Percentiles rank a stretch among this genome's conserved stretches.
Evolutionary conservation across 495 filamentous ascomycete genomes (phyloP).

Genomic region (Penicillium flavigenum): DNA sequence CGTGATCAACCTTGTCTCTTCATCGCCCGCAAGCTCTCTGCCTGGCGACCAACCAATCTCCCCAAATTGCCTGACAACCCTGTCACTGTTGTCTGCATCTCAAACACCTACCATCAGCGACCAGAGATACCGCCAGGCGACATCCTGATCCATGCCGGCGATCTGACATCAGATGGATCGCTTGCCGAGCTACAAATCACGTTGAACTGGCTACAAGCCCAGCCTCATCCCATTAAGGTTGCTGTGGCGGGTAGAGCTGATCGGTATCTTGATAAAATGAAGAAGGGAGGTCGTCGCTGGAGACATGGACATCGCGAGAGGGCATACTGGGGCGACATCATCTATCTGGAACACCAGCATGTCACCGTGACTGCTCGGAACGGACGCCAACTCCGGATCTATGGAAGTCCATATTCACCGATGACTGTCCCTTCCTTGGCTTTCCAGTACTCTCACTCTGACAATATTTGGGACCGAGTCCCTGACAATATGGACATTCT

Average conservation of each 20-base stretch:
- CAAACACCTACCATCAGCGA: background rate
- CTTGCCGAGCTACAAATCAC: background rate
- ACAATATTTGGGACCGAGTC: background rate
- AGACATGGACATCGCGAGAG: background rate
- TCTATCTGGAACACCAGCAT: background rate
- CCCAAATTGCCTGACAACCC: background rate
- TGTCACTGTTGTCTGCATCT: background rate
- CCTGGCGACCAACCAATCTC: background rate
- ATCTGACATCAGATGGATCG: background rate
- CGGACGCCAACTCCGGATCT: background rate
- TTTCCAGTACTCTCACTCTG: background rate
- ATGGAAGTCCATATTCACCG: background rate
- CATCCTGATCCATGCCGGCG: slow-evolving; percentile 3
- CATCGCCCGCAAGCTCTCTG: slow-evolving; percentile 2
- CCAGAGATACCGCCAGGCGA: background rate
- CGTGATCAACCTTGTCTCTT: background rate
- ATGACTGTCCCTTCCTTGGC: background rate
- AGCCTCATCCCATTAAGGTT: background rate
- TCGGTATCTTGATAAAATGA: background rate
- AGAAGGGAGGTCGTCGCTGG: background rate
- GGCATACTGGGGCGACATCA: background rate
- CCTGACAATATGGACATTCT: background rate
- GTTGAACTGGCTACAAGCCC: background rate
- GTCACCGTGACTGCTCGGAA: background rate
- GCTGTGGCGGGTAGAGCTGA: background rate